Base-by-base conservation (phyloP, 345 rosid genomes). In the Streptanthus diversifolius region DNA sequence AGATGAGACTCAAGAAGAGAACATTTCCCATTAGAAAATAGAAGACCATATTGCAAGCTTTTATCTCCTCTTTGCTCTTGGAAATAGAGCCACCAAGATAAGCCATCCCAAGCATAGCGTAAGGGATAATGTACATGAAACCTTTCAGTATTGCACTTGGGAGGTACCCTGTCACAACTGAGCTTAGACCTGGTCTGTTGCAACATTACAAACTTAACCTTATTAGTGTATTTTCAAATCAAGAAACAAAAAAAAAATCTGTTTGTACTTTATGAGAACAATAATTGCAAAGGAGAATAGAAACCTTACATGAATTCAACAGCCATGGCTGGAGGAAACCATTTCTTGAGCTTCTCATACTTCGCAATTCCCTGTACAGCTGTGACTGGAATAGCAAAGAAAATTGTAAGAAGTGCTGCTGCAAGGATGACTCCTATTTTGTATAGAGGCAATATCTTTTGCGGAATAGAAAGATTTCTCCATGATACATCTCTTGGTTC, bases 361-460 rank as follows among this genome's bases (percentile, higher is more conserved):
- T 82, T 88, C 51, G 93, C 97, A 15, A 93, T 89, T 77, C 98
- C 97, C 77, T 91, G 98, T 72, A 93, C 97, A 57, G 96, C 95
- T 52, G 97, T 84, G 58, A 89, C 97, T 5, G 92, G 96, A 79
- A 88, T 84, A 62, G 96, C 90, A 77, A 93, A 89, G 87, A 93
- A 93, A 63, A 89, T 57, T 17, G 95, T 88, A 37, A 88, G 92
- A 67, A 91, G 80, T 21, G 93, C 77, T 22, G 96, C 91, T 59
- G 83, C 90, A 81, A 89, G 81, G 51, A 91, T 49, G 58, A 85
- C 96, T 56, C 85, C 88, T 9, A 85, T 80, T 76, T 86, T 89
- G 84, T 81, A 58, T 65, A 91, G 79, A 5, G 85, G 91, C 74
- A 87, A 75, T 9, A 80, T 13, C 63, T 74, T 82, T 64, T 78